Base-by-base conservation (phyloP, 2,329 filamentous ascomycete genomes). In the Sordariomycetes sp. region DNA sequence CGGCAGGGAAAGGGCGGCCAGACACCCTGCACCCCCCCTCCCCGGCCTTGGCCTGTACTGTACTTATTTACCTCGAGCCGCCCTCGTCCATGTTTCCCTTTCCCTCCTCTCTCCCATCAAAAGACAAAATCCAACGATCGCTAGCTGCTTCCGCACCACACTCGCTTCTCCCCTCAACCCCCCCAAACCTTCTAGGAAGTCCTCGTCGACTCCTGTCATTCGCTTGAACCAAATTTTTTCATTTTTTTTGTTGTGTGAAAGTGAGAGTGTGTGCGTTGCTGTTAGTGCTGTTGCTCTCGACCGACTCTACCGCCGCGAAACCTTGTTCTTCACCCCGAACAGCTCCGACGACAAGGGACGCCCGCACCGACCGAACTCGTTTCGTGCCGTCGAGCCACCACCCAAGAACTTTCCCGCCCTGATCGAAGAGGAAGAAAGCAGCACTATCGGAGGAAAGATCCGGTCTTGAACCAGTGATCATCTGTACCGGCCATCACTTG, bases 131-230 rank as follows among this genome's bases (percentile, higher is more conserved):
- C 40, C 54, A 57, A 56, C 58, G 46, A 57, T 55, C 54, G 50
- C 53, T 53, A 24, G 32, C 43, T 48, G 58, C 61, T 60, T 59
- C 58, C 54, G 59, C 60, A 60, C 59, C 60, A 80, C 78, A 71
- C 72, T 80, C 77, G 76, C 77, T 79, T 76, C 73, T 69, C 68
- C 69, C 69, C 70, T 60, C 40, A 16, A 46, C n/a, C 18, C 16
- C 37, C 40, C 40, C 37, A 16, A 64, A 70, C 69, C 65, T 69
- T 68, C 71, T 80, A 83, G 83, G 83, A 86, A 86, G 82, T 83
- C 83, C 83, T 86, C 83, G 83, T 79, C 75, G 83, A 78, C 83
- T 86, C 83, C 83, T 85, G 82, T 86, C 83, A 84, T 82, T 87
- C 83, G 83, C 83, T 87, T 85, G 75, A 72, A 57, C 59, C 54